Evolutionary conservation across 78 protist species (phyloP).

Genomic region (Protostelium mycophagum): DNA sequence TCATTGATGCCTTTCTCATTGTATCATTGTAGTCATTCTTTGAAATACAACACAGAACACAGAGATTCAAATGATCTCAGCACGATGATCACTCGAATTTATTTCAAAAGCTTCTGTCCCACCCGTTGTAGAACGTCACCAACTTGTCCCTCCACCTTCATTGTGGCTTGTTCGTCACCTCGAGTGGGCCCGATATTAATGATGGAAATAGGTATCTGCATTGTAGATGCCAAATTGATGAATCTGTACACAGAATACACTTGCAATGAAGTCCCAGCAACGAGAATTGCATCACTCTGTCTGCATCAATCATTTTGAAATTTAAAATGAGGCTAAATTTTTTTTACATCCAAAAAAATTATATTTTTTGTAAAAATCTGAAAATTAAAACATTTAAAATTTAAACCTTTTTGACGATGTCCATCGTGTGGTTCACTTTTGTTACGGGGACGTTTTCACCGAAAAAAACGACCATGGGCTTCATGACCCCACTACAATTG

Average conservation of each 20-base stretch:
- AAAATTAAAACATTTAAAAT: neutral
- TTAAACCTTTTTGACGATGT: neutral
- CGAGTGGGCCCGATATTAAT: slow-evolving; percentile 34
- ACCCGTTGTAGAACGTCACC: neutral
- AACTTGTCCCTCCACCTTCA: neutral
- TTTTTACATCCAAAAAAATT: too few species aligned
- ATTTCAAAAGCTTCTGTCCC: too few species aligned
- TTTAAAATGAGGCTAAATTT: too few species aligned
- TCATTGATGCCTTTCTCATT: too few species aligned
- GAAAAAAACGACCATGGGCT: slow-evolving; percentile 39
- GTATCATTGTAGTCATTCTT: too few species aligned
- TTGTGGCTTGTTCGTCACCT: slow-evolving; percentile 1
- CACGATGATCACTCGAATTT: too few species aligned
- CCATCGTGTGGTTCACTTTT: neutral
- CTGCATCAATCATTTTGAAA: too few species aligned
- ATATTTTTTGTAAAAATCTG: too few species aligned
- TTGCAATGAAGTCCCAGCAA: slow-evolving; percentile 25
- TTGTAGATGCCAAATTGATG: neutral
- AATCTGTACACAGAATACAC: slow-evolving; percentile 22
- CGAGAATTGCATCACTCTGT: slow-evolving; percentile 9
- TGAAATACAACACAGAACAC: too few species aligned
- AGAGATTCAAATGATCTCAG: too few species aligned
- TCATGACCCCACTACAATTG: neutral
- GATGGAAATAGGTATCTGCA: slow-evolving; percentile 17
- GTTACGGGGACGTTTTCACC: slow-evolving; percentile 22